phyloP scores from a whole-genome alignment of 106 monocot species.

The Dendrobium chrysotoxum region DNA sequence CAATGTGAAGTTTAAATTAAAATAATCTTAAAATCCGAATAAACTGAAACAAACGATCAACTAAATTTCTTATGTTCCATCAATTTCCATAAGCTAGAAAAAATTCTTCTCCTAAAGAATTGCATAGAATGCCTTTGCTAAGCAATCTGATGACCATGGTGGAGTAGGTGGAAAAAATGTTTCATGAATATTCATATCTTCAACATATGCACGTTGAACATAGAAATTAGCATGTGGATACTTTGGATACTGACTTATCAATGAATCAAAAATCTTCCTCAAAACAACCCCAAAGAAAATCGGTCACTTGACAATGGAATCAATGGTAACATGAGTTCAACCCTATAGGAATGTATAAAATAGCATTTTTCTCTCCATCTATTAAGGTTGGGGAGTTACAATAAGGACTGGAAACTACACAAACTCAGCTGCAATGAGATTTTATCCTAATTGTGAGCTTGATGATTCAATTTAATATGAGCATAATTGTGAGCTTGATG shows the following conservation, averaged over 20 bases:
- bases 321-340: not conserved
- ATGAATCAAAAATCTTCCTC: not conserved
- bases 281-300: not conserved
- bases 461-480: too few relatives aligned
- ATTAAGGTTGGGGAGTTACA: not conserved
- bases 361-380: not conserved
- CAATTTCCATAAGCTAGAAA: not conserved
- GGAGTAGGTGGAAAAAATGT: not conserved
- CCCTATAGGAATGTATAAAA: not conserved
- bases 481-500: too few relatives aligned
- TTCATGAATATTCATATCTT: not conserved
- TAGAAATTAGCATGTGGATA: not conserved
- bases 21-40: too few relatives aligned
- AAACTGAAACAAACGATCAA: not conserved
- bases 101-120: not conserved
- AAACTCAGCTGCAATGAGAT: not conserved
- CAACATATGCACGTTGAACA: not conserved
- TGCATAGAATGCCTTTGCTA: not conserved
- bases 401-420: too few relatives aligned
- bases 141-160: not conserved
- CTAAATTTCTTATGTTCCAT: not conserved
- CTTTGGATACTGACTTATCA: not conserved
- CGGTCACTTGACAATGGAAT: not conserved
- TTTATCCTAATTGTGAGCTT: too few relatives aligned
- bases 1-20: not conserved